phyloP scores from a whole-genome alignment of 2,329 filamentous ascomycete genomes.

The Dactylellina haptotyla region DNA sequence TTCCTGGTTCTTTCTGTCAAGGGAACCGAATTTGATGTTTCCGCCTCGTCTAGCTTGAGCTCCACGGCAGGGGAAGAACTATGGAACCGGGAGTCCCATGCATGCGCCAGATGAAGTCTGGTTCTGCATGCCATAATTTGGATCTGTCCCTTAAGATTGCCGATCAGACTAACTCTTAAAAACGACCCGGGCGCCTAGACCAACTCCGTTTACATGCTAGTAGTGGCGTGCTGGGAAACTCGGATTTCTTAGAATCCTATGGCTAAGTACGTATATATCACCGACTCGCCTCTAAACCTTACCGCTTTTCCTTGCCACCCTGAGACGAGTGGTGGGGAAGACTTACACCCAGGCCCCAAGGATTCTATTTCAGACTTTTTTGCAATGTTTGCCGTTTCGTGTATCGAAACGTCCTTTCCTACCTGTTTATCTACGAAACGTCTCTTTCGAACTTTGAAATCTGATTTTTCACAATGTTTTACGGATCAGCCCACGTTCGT shows the following conservation, averaged over 20 bases:
- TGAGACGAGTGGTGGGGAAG: no score
- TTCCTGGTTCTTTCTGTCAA: conserved; percentile 18
- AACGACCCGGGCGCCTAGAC: not conserved
- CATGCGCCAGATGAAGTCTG: conserved; percentile 28
- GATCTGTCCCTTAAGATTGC: conserved; percentile 25
- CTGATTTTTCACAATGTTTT: no score
- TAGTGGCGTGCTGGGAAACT: not conserved
- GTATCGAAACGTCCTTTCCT: no score
- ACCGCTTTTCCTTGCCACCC: no score
- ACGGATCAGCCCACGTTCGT: no score
- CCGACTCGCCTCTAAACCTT: no score
- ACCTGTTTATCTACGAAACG: no score
- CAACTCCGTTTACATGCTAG: not conserved
- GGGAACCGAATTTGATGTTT: conserved; percentile 2
- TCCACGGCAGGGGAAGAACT: conserved; percentile 15
- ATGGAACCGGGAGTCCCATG: conserved; percentile 43
- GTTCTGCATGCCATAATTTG: conserved; percentile 28
- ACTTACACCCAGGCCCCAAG: no score
- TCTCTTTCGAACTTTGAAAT: no score
- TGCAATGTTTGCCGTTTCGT: no score
- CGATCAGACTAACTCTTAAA: conserved; percentile 14
- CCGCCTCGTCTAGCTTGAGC: conserved; percentile 8
- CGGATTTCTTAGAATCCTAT: not conserved
- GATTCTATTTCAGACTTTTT: no score
- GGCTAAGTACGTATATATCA: no score